These are phyloP conservation scores for Boletus semigastroideus DNA, from an alignment of 1,284 basidiomycete species.

Conservation along the genomic window DNA sequence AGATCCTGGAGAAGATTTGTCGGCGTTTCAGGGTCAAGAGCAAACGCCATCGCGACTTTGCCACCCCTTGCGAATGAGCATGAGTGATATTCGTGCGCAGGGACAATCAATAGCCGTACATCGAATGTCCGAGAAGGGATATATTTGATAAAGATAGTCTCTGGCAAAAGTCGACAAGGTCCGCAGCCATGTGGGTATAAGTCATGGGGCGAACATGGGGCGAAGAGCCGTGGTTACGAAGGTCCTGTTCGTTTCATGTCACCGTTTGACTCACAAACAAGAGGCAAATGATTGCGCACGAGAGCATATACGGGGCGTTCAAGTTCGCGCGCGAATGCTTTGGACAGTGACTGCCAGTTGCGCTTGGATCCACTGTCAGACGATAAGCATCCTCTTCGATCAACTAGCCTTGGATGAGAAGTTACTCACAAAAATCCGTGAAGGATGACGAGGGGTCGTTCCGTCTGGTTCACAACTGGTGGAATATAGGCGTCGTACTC, in stretches of 20 bases:
- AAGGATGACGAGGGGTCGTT: constrained; percentile 57
- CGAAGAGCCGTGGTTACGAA: constrained; percentile 82
- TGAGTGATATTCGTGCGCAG: constrained; percentile 2
- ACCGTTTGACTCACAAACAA: background rate
- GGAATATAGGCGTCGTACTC: constrained; percentile 45
- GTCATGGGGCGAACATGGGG: constrained; percentile 71
- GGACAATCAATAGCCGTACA: constrained; percentile 46
- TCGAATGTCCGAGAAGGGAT: constrained; percentile 80
- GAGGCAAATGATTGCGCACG: constrained; percentile 39
- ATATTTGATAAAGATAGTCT: constrained; percentile 56
- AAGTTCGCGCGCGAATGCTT: constrained; percentile 58
- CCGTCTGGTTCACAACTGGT: constrained; percentile 39
- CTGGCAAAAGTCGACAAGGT: constrained; percentile 63
- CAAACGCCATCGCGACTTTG: constrained; percentile 81
- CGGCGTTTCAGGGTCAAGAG: constrained; percentile 56
- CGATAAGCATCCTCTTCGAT: background rate
- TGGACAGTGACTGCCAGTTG: constrained; percentile 75
- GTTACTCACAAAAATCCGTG: constrained; percentile 63
- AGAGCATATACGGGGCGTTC: constrained; percentile 69
- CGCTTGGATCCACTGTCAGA: constrained; percentile 69
- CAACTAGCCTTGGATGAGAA: background rate
- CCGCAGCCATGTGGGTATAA: constrained; percentile 71
- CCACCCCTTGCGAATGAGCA: constrained; percentile 63
- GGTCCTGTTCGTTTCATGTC: constrained; percentile 51
- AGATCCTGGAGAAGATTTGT: constrained; percentile 55